A percentile compares a stretch with the other conserved stretches of the same genome.
Evolutionary conservation across 257 asterid species (phyloP).

Genomic region (Scutellaria galericulata): DNA sequence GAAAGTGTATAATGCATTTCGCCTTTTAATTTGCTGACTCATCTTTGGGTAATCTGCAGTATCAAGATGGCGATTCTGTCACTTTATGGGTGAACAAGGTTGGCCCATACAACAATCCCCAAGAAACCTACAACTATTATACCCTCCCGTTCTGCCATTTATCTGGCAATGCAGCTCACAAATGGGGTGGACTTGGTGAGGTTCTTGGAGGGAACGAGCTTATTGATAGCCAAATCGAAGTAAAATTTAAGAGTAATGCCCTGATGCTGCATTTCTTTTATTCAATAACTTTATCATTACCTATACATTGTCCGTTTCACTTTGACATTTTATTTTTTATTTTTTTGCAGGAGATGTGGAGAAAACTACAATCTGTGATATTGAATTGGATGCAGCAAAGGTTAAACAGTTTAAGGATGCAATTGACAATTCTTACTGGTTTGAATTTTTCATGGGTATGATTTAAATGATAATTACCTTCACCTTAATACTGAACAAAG

Average conservation of each 20-base stretch:
- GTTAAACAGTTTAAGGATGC: conserved; percentile 75
- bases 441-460: conserved; percentile 79
- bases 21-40: conserved; percentile 18
- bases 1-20: conserved; percentile 18
- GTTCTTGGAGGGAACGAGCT: conserved; percentile 77
- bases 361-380: conserved; percentile 56
- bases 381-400: conserved; percentile 62
- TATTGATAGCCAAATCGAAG: conserved; percentile 74
- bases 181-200: conserved; percentile 79
- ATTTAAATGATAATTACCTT: conserved; percentile 15
- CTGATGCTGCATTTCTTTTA: conserved; percentile 22
- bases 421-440: conserved; percentile 65
- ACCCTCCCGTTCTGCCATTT: conserved; percentile 71
- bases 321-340: neutral
- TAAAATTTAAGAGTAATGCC: conserved; percentile 66
- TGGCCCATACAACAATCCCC: conserved; percentile 84
- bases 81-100: conserved; percentile 79
- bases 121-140: conserved; percentile 79
- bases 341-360: conserved; percentile 57
- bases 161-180: conserved; percentile 56
- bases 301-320: conserved; percentile 7
- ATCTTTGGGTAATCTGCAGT: conserved; percentile 51
- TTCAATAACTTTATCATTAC: conserved; percentile 15
- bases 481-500: neutral
- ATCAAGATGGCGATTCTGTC: conserved; percentile 57